phyloP scores from a whole-genome alignment of 768 basidiomycete genomes.

The Mycena crocata region DNA sequence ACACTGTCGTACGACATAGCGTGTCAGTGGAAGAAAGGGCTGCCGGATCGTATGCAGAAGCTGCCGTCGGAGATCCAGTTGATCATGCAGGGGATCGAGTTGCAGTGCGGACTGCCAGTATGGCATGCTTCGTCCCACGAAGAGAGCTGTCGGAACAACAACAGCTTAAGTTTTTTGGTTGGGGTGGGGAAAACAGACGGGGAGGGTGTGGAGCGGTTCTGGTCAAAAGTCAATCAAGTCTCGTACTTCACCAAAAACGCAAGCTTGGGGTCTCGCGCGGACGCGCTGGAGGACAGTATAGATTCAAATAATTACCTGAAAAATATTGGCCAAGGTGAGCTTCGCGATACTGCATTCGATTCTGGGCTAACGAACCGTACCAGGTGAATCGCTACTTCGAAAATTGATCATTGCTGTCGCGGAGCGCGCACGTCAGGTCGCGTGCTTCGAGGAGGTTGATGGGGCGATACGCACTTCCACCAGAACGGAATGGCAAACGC shows the following conservation, averaged over 20 bases:
- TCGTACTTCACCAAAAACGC: neutral
- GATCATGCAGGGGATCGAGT: neutral
- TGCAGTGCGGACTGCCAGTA: neutral
- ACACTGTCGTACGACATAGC: neutral
- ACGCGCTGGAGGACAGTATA: neutral
- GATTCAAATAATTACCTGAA: neutral
- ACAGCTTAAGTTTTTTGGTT: neutral
- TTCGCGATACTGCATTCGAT: too few species aligned
- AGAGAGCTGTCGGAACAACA: neutral
- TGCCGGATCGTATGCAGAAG: neutral
- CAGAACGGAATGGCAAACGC: neutral
- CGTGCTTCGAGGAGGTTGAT: neutral
- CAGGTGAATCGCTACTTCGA: neutral
- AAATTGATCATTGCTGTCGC: neutral
- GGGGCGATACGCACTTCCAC: neutral
- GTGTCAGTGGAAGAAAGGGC: too few species aligned
- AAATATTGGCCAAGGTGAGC: neutral
- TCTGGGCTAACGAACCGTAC: too few species aligned
- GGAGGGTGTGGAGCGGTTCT: neutral
- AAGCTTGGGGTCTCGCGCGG: neutral
- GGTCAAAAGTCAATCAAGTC: neutral
- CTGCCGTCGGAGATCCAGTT: neutral
- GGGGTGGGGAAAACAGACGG: neutral
- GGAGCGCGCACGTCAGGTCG: too few species aligned
- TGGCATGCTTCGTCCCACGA: constrained; percentile 1